A percentile compares a stretch with the other conserved stretches of the same genome.
Evolutionary conservation across 1,139 yeast genomes (phyloP).

Genomic region (Yamadazyma pseudoaaseri): DNA sequence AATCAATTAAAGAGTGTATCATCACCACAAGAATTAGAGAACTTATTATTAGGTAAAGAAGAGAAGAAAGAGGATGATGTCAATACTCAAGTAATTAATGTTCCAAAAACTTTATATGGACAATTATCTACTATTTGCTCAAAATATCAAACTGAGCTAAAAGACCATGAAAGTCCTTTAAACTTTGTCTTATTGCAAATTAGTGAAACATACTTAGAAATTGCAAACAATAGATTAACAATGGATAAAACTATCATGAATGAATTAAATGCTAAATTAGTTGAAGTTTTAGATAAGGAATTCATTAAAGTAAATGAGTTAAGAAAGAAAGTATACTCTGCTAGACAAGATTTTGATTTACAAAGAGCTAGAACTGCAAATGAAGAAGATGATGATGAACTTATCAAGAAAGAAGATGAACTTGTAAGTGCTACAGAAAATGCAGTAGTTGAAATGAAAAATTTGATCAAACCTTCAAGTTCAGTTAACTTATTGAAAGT

Average conservation of each 20-base stretch:
- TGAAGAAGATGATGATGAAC: constrained; percentile 47
- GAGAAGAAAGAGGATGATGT: constrained; percentile 18
- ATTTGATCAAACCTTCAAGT: constrained; percentile 64
- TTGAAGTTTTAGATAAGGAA: constrained; percentile 50
- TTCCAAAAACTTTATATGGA: constrained; percentile 47
- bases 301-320: constrained; percentile 60
- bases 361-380: constrained; percentile 43
- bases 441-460: constrained; percentile 77
- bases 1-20: constrained; percentile 59
- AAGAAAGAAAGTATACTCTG: constrained; percentile 66
- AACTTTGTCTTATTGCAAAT: constrained; percentile 56
- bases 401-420: constrained; percentile 73
- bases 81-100: constrained; percentile 31
- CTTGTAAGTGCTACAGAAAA: constrained; percentile 72
- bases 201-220: constrained; percentile 56
- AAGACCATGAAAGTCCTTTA: constrained; percentile 45
- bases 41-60: constrained; percentile 36
- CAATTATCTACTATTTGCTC: constrained; percentile 37
- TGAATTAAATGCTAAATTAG: constrained; percentile 56
- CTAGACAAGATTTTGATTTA: constrained; percentile 70
- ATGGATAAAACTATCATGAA: constrained; percentile 62
- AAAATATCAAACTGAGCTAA: constrained; percentile 39
- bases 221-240: constrained; percentile 60
- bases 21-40: constrained; percentile 65
- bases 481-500: constrained; percentile 60